Evolutionary conservation across 2,329 filamentous ascomycete genomes (phyloP).

Genomic region (Periconia sp.): DNA sequence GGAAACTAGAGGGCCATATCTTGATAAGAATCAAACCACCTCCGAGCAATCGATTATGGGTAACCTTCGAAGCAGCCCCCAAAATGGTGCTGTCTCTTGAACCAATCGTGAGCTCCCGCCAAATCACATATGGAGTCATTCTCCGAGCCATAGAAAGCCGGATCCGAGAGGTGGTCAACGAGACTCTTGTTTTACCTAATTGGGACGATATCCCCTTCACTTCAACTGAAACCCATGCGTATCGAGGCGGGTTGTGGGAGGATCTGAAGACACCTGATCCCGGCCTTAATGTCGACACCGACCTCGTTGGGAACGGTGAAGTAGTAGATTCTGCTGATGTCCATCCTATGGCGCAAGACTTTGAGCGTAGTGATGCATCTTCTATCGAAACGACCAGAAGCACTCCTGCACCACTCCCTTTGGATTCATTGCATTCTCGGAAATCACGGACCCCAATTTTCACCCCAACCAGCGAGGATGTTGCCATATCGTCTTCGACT

Average conservation of each 20-base stretch:
- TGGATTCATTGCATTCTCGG: constrained; percentile 22
- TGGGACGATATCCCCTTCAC: constrained; percentile 97
- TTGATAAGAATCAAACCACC: constrained; percentile 89
- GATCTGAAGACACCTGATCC: neutral
- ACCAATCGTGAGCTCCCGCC: constrained; percentile 89
- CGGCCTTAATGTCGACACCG: neutral
- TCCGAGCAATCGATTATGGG: constrained; percentile 94
- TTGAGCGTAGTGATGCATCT: neutral
- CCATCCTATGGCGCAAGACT: neutral
- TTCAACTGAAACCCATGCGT: constrained; percentile 73
- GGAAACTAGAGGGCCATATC: constrained; percentile 81
- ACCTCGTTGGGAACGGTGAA: neutral
- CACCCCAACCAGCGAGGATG: constrained; percentile 18
- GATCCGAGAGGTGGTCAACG: constrained; percentile 90
- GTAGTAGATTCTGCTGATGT: neutral
- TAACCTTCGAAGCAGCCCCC: constrained; percentile 90
- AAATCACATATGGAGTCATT: constrained; percentile 93
- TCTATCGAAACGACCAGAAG: constrained; percentile 19
- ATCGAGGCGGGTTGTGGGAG: constrained; percentile 73
- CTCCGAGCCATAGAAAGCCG: constrained; percentile 90
- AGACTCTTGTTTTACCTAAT: constrained; percentile 87
- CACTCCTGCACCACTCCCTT: constrained; percentile 15
- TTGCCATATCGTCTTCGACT: constrained; percentile 26
- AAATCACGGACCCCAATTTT: constrained; percentile 23
- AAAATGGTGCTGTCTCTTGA: constrained; percentile 94